phyloP scores from a whole-genome alignment of 495 filamentous ascomycete genomes.

The Bryoglossum gracile region DNA sequence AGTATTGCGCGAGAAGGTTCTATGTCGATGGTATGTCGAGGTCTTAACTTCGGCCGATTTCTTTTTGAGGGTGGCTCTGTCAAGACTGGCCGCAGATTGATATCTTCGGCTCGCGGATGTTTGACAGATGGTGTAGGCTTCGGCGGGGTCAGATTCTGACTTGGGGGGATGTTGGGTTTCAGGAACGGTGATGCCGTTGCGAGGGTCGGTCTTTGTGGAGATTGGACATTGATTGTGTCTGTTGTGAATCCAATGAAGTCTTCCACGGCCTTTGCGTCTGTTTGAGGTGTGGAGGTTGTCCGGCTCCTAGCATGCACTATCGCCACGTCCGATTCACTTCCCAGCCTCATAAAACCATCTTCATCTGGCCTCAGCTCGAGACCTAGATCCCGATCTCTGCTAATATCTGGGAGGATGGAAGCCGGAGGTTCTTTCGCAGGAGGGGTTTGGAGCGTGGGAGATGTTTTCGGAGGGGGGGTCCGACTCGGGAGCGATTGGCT shows the following conservation, averaged over 20 bases:
- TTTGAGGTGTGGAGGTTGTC: not conserved
- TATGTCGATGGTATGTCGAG: constrained; percentile 15
- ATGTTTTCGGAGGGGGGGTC: not conserved
- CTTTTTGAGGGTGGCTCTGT: constrained; percentile 15
- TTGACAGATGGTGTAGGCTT: constrained; percentile 10
- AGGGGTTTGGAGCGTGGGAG: not conserved
- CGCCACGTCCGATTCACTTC: not conserved
- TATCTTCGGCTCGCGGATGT: constrained; percentile 11
- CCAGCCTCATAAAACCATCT: not conserved
- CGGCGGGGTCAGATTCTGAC: not conserved
- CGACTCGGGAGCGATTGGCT: constrained; percentile 5
- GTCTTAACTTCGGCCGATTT: constrained; percentile 10
- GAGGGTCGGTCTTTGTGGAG: not conserved
- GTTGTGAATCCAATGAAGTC: not conserved
- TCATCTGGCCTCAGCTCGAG: not conserved
- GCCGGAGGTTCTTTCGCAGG: not conserved
- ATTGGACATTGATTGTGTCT: not conserved
- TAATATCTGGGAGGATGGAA: not conserved
- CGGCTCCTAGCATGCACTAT: not conserved
- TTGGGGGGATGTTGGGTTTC: constrained; percentile 8
- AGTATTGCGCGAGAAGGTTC: constrained; percentile 3
- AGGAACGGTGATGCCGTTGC: not conserved
- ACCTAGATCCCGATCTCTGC: not conserved
- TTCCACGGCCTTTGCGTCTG: no score
- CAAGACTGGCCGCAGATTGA: not conserved